phyloP scores from a whole-genome alignment of 768 basidiomycete species.

The Mycena haematopus region DNA sequence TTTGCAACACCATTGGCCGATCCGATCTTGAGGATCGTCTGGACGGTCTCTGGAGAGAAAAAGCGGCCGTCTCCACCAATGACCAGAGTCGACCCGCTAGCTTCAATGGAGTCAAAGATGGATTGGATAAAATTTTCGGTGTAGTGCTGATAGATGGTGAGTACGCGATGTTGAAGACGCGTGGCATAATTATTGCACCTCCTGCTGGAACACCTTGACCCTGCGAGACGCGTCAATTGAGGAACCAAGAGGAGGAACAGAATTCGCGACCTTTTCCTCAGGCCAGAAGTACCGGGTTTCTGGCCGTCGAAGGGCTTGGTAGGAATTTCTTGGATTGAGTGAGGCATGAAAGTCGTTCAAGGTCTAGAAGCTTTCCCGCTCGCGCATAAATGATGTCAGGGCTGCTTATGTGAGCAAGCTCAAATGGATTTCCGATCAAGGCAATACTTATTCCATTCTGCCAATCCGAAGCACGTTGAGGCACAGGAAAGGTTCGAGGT shows the following conservation, averaged over 20 bases:
- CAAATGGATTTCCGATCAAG: neutral
- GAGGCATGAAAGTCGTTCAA: slow-evolving; percentile 49
- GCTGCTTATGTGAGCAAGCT: slow-evolving; percentile 3
- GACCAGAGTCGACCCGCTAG: slow-evolving; percentile 83
- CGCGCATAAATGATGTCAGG: slow-evolving; percentile 17
- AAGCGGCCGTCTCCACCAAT: slow-evolving; percentile 97
- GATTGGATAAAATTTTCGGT: slow-evolving; percentile 98
- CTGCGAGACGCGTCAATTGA: slow-evolving; percentile 45
- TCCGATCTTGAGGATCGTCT: slow-evolving; percentile 92
- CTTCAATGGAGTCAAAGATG: slow-evolving; percentile 89
- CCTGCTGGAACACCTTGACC: slow-evolving; percentile 98
- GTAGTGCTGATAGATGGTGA: slow-evolving; percentile 73
- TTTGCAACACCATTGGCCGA: slow-evolving; percentile 93
- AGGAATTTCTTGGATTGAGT: slow-evolving; percentile 65
- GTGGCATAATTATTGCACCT: slow-evolving; percentile 56
- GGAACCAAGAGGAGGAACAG: slow-evolving; percentile 18
- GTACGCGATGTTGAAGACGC: slow-evolving; percentile 10
- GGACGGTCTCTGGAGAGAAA: slow-evolving; percentile 85
- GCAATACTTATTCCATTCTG: neutral
- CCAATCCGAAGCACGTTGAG: neutral
- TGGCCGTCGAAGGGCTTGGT: slow-evolving; percentile 93
- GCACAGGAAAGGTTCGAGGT: neutral
- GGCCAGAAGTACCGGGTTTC: slow-evolving; percentile 97
- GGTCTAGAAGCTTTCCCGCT: neutral
- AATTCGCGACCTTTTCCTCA: slow-evolving; percentile 80